phyloP scores from a whole-genome alignment of 768 basidiomycete species.

The Pholiota conissans region DNA sequence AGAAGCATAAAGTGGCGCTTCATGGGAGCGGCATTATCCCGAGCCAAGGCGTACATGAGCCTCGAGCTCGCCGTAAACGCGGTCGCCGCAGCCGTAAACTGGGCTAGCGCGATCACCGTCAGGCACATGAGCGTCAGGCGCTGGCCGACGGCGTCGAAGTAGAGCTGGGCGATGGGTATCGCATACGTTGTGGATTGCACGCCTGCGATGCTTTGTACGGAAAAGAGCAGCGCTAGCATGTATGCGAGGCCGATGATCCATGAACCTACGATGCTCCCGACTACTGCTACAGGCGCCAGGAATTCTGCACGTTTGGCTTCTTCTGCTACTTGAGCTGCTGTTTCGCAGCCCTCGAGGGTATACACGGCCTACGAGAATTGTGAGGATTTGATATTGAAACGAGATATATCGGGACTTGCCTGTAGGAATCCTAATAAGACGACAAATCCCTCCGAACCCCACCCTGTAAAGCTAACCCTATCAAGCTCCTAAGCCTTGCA shows the following conservation, averaged over 20 bases:
- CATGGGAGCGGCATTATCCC: slow-evolving; percentile 52
- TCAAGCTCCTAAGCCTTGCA: background rate
- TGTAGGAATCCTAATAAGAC: slow-evolving; percentile 59
- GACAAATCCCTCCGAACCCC: slow-evolving; percentile 52
- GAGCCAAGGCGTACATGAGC: slow-evolving; percentile 54
- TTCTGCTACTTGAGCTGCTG: slow-evolving; percentile 64
- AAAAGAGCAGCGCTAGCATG: slow-evolving; percentile 59
- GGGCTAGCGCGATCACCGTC: slow-evolving; percentile 46
- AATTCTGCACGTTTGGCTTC: slow-evolving; percentile 55
- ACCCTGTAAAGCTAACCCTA: slow-evolving; percentile 51
- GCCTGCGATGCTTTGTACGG: slow-evolving; percentile 49
- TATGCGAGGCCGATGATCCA: slow-evolving; percentile 58
- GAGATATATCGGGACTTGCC: slow-evolving; percentile 16
- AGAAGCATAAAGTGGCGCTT: slow-evolving; percentile 48
- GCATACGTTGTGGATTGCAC: slow-evolving; percentile 52
- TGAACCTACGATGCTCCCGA: slow-evolving; percentile 55
- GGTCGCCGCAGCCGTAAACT: slow-evolving; percentile 56
- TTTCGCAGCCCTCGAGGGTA: slow-evolving; percentile 62
- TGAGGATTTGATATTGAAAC: too few relatives aligned
- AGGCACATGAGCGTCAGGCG: slow-evolving; percentile 50
- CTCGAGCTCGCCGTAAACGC: slow-evolving; percentile 60
- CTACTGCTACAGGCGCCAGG: slow-evolving; percentile 57
- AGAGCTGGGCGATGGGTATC: slow-evolving; percentile 62
- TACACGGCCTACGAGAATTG: slow-evolving; percentile 44
- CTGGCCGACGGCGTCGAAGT: slow-evolving; percentile 51